Percentiles rank a stretch among this genome's conserved stretches.
phyloP scores from a whole-genome alignment of 2,329 filamentous ascomycete species.

The Diaporthe sp. region DNA sequence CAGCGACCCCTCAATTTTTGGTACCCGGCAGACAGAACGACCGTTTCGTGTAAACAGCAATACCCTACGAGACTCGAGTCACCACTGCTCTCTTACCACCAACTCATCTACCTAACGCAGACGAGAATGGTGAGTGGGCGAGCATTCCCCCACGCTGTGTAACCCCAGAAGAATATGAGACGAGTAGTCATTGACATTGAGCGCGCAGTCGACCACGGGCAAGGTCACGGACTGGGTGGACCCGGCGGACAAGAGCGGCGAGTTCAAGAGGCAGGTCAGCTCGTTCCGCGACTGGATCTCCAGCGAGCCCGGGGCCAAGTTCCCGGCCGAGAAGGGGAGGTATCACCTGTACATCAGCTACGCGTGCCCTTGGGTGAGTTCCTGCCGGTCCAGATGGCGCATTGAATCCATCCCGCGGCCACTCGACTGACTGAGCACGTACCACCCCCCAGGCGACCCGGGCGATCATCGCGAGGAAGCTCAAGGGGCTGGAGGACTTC shows the following conservation, averaged over 20 bases:
- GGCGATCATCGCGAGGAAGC: constrained; percentile 86
- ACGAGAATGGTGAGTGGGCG: constrained; percentile 40
- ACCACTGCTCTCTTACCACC: background rate
- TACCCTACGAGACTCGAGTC: background rate
- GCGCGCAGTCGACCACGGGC: constrained; percentile 37
- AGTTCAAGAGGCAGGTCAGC: constrained; percentile 92
- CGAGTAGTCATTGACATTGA: constrained; percentile 1
- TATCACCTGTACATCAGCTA: constrained; percentile 98
- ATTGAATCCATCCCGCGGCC: background rate
- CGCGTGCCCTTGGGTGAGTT: constrained; percentile 86
- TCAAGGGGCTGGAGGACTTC: constrained; percentile 93
- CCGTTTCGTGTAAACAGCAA: background rate
- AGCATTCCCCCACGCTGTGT: background rate
- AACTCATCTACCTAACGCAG: background rate
- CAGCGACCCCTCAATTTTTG: constrained; percentile 18
- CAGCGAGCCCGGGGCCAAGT: constrained; percentile 77
- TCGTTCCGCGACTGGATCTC: constrained; percentile 87
- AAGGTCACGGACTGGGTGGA: constrained; percentile 89
- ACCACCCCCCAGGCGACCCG: constrained; percentile 75
- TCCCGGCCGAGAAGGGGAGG: constrained; percentile 86
- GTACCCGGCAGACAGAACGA: background rate
- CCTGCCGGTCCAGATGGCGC: background rate
- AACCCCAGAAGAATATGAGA: background rate
- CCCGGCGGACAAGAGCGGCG: constrained; percentile 82
- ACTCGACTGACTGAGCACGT: background rate